These are phyloP conservation scores for Cyclanthera cordifolia DNA, from an alignment of 306 rosid genomes.

Conservation along the genomic window DNA sequence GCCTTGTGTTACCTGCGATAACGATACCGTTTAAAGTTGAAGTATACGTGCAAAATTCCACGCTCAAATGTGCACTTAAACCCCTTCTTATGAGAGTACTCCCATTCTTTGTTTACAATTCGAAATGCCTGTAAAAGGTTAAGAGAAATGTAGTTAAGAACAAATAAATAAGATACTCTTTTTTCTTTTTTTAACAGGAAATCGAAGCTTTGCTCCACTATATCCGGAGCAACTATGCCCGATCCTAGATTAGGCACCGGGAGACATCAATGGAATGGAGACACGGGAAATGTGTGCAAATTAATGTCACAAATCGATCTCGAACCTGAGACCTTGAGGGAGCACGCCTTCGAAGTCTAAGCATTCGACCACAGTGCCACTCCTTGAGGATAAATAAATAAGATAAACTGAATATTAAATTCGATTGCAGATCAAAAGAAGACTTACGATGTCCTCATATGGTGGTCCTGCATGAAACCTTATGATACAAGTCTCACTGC, in stretches of 20 bases:
- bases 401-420: too few relatives aligned
- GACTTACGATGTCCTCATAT: slow-evolving; percentile 74
- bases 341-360: too few relatives aligned
- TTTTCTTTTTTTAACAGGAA: too few relatives aligned
- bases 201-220: too few relatives aligned
- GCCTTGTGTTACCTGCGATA: slow-evolving; percentile 50
- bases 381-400: slow-evolving; percentile 2
- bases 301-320: too few relatives aligned
- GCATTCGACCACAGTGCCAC: too few relatives aligned
- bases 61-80: slow-evolving; percentile 85
- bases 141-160: background rate
- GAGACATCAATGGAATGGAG: too few relatives aligned
- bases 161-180: slow-evolving; percentile 6
- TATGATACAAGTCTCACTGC: slow-evolving; percentile 80
- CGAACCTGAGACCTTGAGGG: too few relatives aligned
- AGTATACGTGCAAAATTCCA: slow-evolving; percentile 77
- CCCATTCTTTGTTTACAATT: slow-evolving; percentile 94
- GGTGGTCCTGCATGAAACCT: slow-evolving; percentile 96
- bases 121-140: slow-evolving; percentile 51
- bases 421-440: slow-evolving; percentile 14
- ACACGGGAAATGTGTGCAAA: too few relatives aligned
- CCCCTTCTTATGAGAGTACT: slow-evolving; percentile 86
- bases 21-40: slow-evolving; percentile 79
- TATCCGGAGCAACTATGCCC: too few relatives aligned
- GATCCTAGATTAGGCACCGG: too few relatives aligned